Percentiles rank a stretch among this genome's conserved stretches.
Conservation (phyloP, 2,329 filamentous ascomycete species). For the Nemania diffusa region DNA sequence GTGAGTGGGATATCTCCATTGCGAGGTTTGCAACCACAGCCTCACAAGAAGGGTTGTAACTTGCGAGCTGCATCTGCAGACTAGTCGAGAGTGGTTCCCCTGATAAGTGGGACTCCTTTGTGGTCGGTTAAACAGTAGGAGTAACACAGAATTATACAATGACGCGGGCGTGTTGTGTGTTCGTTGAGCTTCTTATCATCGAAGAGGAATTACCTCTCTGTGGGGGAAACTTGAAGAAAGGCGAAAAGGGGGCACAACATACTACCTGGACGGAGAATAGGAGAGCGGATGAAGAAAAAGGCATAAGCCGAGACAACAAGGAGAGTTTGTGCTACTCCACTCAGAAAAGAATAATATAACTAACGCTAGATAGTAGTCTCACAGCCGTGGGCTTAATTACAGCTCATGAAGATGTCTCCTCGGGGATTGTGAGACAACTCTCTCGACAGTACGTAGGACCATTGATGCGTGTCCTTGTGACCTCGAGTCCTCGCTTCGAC, state of each 20-base stretch:
- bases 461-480: conserved; percentile 1
- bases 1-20: background rate
- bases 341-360: background rate
- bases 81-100: background rate
- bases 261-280: background rate
- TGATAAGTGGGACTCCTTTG: background rate
- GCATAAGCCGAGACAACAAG: background rate
- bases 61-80: background rate
- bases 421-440: background rate
- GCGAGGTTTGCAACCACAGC: background rate
- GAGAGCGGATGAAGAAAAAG: background rate
- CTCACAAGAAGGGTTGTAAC: background rate
- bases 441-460: conserved; percentile 9
- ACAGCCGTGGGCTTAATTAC: background rate
- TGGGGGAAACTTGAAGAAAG: background rate
- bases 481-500: conserved; percentile 2
- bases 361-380: background rate
- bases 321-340: background rate
- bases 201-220: background rate
- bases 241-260: background rate
- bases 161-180: background rate
- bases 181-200: background rate
- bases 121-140: background rate
- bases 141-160: background rate
- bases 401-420: background rate